A percentile compares a stretch with the other conserved stretches of the same genome.
These are phyloP conservation scores for Isoetes taiwanensis DNA, from an alignment of 75 land plant species.

Conservation along the genomic window DNA sequence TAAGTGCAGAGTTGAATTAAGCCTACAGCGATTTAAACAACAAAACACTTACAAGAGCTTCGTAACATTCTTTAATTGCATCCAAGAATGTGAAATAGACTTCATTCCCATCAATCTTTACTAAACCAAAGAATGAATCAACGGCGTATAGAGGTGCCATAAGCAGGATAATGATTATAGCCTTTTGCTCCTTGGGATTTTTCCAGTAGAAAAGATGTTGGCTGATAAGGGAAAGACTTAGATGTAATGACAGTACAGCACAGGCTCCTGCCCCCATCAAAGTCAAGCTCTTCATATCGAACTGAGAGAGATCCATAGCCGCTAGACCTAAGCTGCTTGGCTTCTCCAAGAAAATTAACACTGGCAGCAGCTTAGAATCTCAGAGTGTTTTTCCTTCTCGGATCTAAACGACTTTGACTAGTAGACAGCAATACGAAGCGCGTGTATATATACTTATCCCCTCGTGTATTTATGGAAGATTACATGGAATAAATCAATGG, in stretches of 20 bases:
- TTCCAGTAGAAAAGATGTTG: constrained; percentile 95
- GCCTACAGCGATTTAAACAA: too few relatives aligned
- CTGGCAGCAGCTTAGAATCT: too few relatives aligned
- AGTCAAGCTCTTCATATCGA: constrained; percentile 52
- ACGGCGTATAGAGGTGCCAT: constrained; percentile 97
- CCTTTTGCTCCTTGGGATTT: constrained; percentile 86
- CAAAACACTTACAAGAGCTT: constrained; percentile 55
- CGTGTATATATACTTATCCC: too few relatives aligned
- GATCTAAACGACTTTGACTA: too few relatives aligned
- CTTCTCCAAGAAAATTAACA: too few relatives aligned
- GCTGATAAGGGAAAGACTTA: constrained; percentile 58
- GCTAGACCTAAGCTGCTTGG: too few relatives aligned
- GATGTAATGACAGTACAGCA: constrained; percentile 52
- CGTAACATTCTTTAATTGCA: constrained; percentile 86
- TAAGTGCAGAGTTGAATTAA: too few relatives aligned
- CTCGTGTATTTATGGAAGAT: too few relatives aligned
- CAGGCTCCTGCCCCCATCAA: constrained; percentile 46
- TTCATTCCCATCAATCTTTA: constrained; percentile 61
- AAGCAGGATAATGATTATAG: constrained; percentile 66
- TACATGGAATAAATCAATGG: too few relatives aligned
- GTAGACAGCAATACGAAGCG: too few relatives aligned
- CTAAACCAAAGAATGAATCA: constrained; percentile 72
- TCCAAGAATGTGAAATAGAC: constrained; percentile 69
- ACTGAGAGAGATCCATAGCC: constrained; percentile 40
- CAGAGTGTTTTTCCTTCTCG: too few relatives aligned